Evolutionary conservation across 192 early-diverging fungal species (phyloP).

Genomic region (Geranomyces michiganensis): DNA sequence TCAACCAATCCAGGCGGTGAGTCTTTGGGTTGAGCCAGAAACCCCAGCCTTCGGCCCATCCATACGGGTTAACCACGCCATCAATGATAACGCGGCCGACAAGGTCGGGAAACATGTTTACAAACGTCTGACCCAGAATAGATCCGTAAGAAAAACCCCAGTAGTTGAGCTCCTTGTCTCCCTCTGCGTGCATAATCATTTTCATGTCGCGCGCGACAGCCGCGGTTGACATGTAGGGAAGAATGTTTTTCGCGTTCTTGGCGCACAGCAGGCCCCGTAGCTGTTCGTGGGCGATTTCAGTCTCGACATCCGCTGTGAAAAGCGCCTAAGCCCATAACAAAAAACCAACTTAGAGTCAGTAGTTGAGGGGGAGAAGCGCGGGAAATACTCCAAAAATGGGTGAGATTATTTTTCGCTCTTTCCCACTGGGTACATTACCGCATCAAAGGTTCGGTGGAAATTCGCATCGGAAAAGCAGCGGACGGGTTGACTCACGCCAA

Average conservation of each 20-base stretch:
- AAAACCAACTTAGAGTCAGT: no score
- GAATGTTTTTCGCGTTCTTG: slow-evolving; percentile 31
- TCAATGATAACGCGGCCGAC: slow-evolving; percentile 50
- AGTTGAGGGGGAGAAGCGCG: no score
- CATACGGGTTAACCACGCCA: slow-evolving; percentile 41
- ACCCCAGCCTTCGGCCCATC: slow-evolving; percentile 9
- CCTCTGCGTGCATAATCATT: slow-evolving; percentile 39
- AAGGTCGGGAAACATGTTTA: slow-evolving; percentile 57
- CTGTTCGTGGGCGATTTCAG: slow-evolving; percentile 1
- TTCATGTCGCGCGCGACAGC: slow-evolving; percentile 50
- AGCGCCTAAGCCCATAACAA: neutral
- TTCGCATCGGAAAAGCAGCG: slow-evolving; percentile 22
- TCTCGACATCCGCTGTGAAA: neutral
- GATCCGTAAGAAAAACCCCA: slow-evolving; percentile 52
- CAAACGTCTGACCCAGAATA: slow-evolving; percentile 46
- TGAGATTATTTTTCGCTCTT: no score
- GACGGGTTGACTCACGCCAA: slow-evolving; percentile 35
- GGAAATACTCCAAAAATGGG: no score
- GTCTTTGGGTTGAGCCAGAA: slow-evolving; percentile 11
- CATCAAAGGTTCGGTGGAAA: slow-evolving; percentile 25
- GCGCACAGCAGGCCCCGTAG: slow-evolving; percentile 18
- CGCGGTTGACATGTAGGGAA: slow-evolving; percentile 46
- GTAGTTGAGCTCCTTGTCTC: slow-evolving; percentile 43
- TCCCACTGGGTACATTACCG: no score
- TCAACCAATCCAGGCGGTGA: neutral